Base-by-base conservation (phyloP, 1,139 yeast genomes). In the Tardiomyces digboiensis region DNA sequence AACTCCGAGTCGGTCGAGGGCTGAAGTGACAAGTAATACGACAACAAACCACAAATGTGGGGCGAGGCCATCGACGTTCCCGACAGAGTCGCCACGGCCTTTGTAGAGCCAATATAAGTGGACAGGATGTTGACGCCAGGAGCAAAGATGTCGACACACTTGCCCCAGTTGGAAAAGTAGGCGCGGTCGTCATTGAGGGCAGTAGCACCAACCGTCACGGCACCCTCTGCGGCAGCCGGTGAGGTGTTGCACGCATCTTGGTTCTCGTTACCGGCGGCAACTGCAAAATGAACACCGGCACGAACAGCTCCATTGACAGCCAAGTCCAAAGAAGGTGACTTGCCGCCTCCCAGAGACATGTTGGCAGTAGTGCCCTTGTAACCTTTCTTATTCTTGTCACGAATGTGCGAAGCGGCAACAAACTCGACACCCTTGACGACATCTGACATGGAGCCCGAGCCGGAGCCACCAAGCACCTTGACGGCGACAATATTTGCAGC, bases 41-140 rank as follows among this genome's bases (percentile, higher is more conserved):
- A 63, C 49, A 69, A 57, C 64, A 91, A 75, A 55, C 98, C 98
- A 50, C 88, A 83, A 63, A 91, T 83, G 64, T 91, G 97, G 44
- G 98, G 98, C 40, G 97, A 86, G 29, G 98, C 98, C 98, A 91
- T 91, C 19, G 98, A 91, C 19, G 98, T 91, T 69, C 98, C 98
- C 37, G 97, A 87, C 67, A 91, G 75, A 43, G 91, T 80, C 49
- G 95, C 95, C 53, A 95, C 82, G 41, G 93, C 88, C 47, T 75
- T 66, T 53, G 80, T 79, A 36, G 94, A 82, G 42, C 95, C 94
- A 64, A 85, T 88, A 70, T 88, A 91, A 26, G 75, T 70, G 12
- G 79, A 72, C 48, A 65, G 60, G 40, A 75, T 64, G 49, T 67
- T 66, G 42, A 71, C 70, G 45, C 84, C 85, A 13, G 82, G 80